Evolutionary conservation across 192 early-diverging fungal species (phyloP).

Genomic region (Mortierella alpina): DNA sequence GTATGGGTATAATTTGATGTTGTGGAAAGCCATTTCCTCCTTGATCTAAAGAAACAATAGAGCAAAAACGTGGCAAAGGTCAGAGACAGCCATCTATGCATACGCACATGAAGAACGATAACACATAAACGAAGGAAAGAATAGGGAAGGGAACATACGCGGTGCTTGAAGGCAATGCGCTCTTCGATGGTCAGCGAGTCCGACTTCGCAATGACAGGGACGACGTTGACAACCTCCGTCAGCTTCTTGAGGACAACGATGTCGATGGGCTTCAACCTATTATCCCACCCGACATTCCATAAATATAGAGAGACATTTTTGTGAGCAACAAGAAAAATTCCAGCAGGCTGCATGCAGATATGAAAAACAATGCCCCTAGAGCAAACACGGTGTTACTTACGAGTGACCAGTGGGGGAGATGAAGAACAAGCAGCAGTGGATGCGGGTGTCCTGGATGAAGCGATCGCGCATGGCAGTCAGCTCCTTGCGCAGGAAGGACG

Average conservation of each 20-base stretch:
- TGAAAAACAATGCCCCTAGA: not conserved
- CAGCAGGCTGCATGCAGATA: not conserved
- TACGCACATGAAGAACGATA: not conserved
- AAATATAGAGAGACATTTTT: slow-evolving; percentile 20
- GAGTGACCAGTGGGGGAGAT: slow-evolving; percentile 95
- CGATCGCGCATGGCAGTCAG: slow-evolving; percentile 87
- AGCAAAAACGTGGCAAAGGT: not conserved
- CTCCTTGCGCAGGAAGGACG: slow-evolving; percentile 93
- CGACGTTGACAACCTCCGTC: slow-evolving; percentile 86
- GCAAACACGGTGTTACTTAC: slow-evolving; percentile 55
- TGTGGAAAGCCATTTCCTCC: slow-evolving; percentile 92
- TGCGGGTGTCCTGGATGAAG: slow-evolving; percentile 92
- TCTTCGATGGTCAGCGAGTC: slow-evolving; percentile 90
- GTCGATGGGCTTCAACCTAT: slow-evolving; percentile 86
- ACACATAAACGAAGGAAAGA: not conserved
- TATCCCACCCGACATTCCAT: not conserved
- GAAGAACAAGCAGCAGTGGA: slow-evolving; percentile 97
- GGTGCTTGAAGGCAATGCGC: slow-evolving; percentile 82
- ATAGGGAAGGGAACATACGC: slow-evolving; percentile 57
- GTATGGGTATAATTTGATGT: slow-evolving; percentile 92
- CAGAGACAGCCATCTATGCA: not conserved
- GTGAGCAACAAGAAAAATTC: slow-evolving; percentile 9
- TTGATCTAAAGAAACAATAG: slow-evolving; percentile 69
- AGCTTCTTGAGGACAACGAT: slow-evolving; percentile 87
- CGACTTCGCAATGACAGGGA: slow-evolving; percentile 92